Base-by-base conservation (phyloP, 1,284 basidiomycete genomes). In the Rhodotorula glutinis region DNA sequence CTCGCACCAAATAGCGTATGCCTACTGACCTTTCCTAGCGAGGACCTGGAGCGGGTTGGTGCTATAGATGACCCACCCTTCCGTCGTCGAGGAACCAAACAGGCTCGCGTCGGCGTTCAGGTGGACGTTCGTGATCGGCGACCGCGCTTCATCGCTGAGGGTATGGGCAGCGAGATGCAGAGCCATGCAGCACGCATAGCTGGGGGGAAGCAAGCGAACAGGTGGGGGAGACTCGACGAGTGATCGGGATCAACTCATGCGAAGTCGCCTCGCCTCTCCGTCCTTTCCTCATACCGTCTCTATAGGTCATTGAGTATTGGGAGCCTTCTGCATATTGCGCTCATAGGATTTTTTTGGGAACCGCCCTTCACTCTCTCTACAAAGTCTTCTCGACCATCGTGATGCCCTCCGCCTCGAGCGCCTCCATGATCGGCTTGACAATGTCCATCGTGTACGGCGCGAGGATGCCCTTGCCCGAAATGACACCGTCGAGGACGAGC, bases 1-100 rank as follows among this genome's bases (percentile, higher is more conserved):
- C 41, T 38, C 52, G 62, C 21, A 8, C 11, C 5, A 2, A 16
- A 13, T 3, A 8, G 16, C 11, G 16, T 27, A 23, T 3, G 49
- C 7, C 25, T 17, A 77, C 81, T 72, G 79, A 91, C 92, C 88
- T 82, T 88, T 85, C 80, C 88, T 89, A 75, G 87, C 85, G 71
- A 95, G 80, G 66, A 92, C 82, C 67, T 85, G 83, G 56, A 95
- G 83, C 16, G 93, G 92, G 77, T 83, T 87, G 65, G 88, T 83
- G 65, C 84, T 85, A 82, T 94, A 95, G 38, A 96, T 84, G 49
- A 90, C 89, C 78, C 93, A 96, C 52, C 93, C 92, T 61, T 85
- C 84, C 59, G 88, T 87, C 11, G 89, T 91, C 19, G 91, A 86
- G 53, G 88, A 83, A 0, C 91, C 88, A 80, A 96, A 96, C 33